Evolutionary conservation across 495 filamentous ascomycete genomes (phyloP).

Genomic region (Xanthoparmelia taractica): DNA sequence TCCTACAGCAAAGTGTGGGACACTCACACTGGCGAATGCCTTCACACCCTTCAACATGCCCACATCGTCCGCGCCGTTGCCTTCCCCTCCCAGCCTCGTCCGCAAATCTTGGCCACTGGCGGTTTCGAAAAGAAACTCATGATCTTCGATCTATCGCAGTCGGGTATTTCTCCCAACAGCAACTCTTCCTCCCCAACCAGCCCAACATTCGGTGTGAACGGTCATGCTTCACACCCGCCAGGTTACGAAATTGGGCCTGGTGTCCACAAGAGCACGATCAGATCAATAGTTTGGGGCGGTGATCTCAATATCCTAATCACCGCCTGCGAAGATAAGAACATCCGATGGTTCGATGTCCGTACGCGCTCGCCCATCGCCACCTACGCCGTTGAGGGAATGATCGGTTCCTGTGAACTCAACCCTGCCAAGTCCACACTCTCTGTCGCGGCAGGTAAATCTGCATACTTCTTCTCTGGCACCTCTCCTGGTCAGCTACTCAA

Average conservation of each 20-base stretch:
- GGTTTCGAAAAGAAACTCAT: conserved; percentile 94
- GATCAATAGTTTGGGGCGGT: conserved; percentile 83
- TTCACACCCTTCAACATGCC: conserved; percentile 79
- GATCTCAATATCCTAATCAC: conserved; percentile 85
- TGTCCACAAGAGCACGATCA: conserved; percentile 78
- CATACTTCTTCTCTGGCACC: conserved; percentile 84
- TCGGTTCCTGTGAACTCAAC: conserved; percentile 86
- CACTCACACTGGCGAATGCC: conserved; percentile 83
- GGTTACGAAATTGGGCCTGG: conserved; percentile 83
- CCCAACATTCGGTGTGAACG: conserved; percentile 23
- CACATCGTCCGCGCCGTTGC: conserved; percentile 93
- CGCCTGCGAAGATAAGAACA: conserved; percentile 77
- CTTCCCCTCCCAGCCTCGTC: conserved; percentile 67
- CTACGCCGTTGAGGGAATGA: conserved; percentile 66
- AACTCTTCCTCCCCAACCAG: conserved; percentile 35
- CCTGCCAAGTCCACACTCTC: conserved; percentile 42
- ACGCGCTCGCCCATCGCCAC: conserved; percentile 61
- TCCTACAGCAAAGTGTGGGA: conserved; percentile 82
- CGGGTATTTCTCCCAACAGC: conserved; percentile 33
- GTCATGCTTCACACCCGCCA: conserved; percentile 33
- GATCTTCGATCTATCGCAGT: conserved; percentile 72
- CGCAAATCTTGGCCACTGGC: conserved; percentile 78
- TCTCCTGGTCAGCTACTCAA: conserved; percentile 66
- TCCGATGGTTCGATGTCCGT: conserved; percentile 92
- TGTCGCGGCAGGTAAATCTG: conserved; percentile 71